These are phyloP conservation scores for Lachnellula arida DNA, from an alignment of 2,329 filamentous ascomycete species.

Conservation along the genomic window DNA sequence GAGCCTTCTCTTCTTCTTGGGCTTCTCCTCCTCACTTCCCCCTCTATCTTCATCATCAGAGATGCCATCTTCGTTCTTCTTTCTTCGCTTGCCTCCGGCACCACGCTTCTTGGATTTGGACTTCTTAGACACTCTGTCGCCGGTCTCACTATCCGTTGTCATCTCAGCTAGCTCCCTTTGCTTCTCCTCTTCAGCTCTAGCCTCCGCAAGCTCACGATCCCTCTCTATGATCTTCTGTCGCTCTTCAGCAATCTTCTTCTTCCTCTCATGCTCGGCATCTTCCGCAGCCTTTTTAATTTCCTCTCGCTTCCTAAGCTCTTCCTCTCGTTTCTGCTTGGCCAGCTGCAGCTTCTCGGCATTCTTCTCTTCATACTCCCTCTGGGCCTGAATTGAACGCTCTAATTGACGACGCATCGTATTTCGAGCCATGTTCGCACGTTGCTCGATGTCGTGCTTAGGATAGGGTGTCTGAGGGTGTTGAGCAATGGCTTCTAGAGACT, in stretches of 20 bases:
- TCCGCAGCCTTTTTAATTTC: conserved; percentile 66
- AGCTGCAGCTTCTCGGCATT: conserved; percentile 84
- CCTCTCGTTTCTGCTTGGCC: conserved; percentile 74
- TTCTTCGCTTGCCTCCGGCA: conserved; percentile 38
- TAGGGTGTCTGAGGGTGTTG: conserved; percentile 70
- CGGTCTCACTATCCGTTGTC: conserved; percentile 77
- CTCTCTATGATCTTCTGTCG: conserved; percentile 74
- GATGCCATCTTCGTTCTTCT: conserved; percentile 34
- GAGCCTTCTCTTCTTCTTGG: conserved; percentile 33
- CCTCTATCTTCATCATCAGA: conserved; percentile 30
- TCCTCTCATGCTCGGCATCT: conserved; percentile 66
- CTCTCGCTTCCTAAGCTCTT: conserved; percentile 72
- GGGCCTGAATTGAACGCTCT: conserved; percentile 75
- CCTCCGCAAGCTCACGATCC: conserved; percentile 67
- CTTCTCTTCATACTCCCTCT: conserved; percentile 88
- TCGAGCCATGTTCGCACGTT: conserved; percentile 93
- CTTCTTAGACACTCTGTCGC: conserved; percentile 75
- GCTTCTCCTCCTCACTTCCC: conserved; percentile 33
- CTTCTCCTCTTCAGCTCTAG: conserved; percentile 66
- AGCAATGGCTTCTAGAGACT: conserved; percentile 60
- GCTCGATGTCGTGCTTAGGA: conserved; percentile 83
- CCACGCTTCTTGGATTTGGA: conserved; percentile 43
- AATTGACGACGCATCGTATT: conserved; percentile 94
- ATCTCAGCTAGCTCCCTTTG: conserved; percentile 68
- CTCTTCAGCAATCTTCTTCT: conserved; percentile 81